A percentile compares a stretch with the other conserved stretches of the same genome.
Evolutionary conservation across 2,329 filamentous ascomycete species (phyloP).

Genomic region (Pseudogymnoascus sp.): DNA sequence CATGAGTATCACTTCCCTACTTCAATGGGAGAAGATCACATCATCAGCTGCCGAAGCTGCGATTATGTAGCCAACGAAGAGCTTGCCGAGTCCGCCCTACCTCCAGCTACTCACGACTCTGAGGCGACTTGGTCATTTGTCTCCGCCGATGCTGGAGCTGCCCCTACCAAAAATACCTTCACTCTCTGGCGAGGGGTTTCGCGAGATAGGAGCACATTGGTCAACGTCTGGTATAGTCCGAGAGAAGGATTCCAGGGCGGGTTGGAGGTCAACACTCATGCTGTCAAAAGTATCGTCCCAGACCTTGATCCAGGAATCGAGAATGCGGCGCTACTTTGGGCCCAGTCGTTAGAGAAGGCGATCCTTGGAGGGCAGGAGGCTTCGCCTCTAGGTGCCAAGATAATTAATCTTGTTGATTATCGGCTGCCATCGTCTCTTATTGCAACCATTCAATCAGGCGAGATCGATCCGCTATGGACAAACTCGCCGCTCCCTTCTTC

Average conservation of each 20-base stretch:
- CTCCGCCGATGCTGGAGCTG: not conserved
- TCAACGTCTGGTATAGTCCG: conserved; percentile 52
- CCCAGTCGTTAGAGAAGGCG: not conserved
- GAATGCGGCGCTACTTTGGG: conserved; percentile 47
- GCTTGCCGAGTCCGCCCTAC: conserved; percentile 45
- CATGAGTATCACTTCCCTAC: conserved; percentile 90
- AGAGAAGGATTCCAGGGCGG: conserved; percentile 13
- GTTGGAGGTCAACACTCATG: conserved; percentile 47
- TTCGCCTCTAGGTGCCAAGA: conserved; percentile 9
- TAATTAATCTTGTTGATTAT: conserved; percentile 34
- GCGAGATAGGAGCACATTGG: conserved; percentile 56
- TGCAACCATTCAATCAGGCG: conserved; percentile 10
- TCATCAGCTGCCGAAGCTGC: conserved; percentile 69
- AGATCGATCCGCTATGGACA: conserved; percentile 18
- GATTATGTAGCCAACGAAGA: conserved; percentile 81
- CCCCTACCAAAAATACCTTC: conserved; percentile 16
- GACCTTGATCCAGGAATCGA: conserved; percentile 66
- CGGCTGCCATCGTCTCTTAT: conserved; percentile 21
- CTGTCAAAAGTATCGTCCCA: conserved; percentile 57
- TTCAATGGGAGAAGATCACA: conserved; percentile 71
- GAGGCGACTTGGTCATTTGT: not conserved
- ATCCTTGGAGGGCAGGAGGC: not conserved
- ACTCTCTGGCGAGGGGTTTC: conserved; percentile 56
- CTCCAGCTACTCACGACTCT: not conserved
- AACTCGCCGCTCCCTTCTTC: not conserved